Evolutionary conservation across 257 asterid species (phyloP).

Genomic region (Primulina tabacum): DNA sequence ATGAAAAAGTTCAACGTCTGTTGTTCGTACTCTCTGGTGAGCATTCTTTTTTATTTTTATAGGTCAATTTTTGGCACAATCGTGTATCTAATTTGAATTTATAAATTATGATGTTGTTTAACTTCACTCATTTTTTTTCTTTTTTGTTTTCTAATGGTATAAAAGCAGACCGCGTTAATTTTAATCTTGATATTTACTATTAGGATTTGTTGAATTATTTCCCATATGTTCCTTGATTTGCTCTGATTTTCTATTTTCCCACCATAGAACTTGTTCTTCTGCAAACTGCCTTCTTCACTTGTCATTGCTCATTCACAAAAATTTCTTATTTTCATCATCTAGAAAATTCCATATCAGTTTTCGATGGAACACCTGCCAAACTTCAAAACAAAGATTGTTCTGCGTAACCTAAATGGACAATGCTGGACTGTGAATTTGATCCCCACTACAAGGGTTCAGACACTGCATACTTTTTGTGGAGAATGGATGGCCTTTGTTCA

Average conservation of each 20-base stretch:
- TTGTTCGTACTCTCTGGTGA: slow-evolving; percentile 89
- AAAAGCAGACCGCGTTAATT: background rate
- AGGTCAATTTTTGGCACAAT: background rate
- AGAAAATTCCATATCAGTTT: too few species aligned
- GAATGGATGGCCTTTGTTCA: too few species aligned
- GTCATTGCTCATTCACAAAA: too few species aligned
- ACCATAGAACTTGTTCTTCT: slow-evolving; percentile 3
- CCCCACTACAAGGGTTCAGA: too few species aligned
- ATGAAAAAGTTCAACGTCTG: slow-evolving; percentile 92
- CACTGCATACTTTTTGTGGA: too few species aligned
- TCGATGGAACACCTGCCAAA: too few species aligned
- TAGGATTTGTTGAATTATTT: background rate
- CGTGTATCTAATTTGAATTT: background rate
- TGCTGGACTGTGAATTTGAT: too few species aligned
- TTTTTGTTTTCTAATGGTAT: background rate
- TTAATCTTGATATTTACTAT: background rate
- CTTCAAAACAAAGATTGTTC: too few species aligned
- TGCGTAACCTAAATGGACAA: too few species aligned
- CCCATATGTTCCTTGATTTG: background rate
- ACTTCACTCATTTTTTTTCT: background rate
- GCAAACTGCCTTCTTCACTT: slow-evolving; percentile 14
- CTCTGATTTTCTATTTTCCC: background rate
- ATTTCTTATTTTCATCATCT: too few species aligned
- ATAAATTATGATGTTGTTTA: too few species aligned
- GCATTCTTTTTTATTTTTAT: slow-evolving; percentile 24